Evolutionary conservation across 768 basidiomycete genomes (phyloP), one percentile per base, ranked within the genome.

Genomic region (Daedalea quercina): DNA sequence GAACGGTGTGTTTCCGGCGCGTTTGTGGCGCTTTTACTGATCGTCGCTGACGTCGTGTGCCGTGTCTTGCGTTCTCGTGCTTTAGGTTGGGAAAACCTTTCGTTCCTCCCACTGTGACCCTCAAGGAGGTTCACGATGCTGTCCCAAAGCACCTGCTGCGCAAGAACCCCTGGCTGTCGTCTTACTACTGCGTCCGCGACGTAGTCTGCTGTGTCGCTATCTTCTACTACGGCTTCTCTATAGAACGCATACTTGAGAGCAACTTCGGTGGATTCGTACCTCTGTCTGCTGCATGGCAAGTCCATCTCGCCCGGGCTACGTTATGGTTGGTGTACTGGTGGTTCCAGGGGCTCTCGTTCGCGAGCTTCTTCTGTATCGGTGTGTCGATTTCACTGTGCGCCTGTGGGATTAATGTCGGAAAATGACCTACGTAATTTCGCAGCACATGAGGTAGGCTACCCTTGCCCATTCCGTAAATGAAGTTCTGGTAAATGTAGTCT

Each of bases 331-430:
- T 60, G 3, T 81, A 79, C 61, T 80, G 74, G 70, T 72, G 74
- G 71, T 61, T 75, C 54, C 80, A 80, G 62, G 72, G 80, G 12
- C 62, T 81, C 31, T 74, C 76, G 2, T 72, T 71, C 52, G 76
- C 75, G 13, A 77, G 78, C 9, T 69, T 80, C 31, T 81, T 79
- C 53, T 79, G 77, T 55, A 65, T 81, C 19, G 78, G 77, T 78
- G 56, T 47, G 62, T 37, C 28, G 15, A 33, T 33, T 45, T 45
- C 26, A 33, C 11, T 34, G 17, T 26, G 13, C 11, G 4, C n/a
- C 9, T 49, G 50, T 41, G 13, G 37, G 24, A 17, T n/a, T n/a
- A n/a, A n/a, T n/a, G n/a, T n/a, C n/a, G n/a, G n/a, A n/a, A n/a
- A n/a, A n/a, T n/a, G n/a, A n/a, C n/a, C n/a, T n/a, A n/a, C n/a